Base-by-base conservation (phyloP, 441 rosid species). In the Raphanus hybrid region DNA sequence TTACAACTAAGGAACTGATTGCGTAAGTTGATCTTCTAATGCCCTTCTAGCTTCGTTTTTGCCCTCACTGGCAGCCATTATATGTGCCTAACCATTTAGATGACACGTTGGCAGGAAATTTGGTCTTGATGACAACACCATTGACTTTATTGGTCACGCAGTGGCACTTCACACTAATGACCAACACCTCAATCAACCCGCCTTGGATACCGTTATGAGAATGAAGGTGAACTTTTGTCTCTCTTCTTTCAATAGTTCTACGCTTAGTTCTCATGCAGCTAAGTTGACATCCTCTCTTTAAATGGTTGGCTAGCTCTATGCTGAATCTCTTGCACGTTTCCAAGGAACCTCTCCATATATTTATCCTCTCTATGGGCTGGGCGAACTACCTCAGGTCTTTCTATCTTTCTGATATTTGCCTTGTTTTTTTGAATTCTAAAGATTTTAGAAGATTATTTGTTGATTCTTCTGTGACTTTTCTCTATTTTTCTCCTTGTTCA, bases 71-170 rank as follows among this genome's bases (percentile, higher is more conserved):
- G 26, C 23, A 20, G 23, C 26, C 26, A 26, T 27, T 52, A 27
- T 71, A 48, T 0, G 63, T 35, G 79, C 52, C 69, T 75, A 61
- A 70, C 74, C 18, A 29, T 52, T 64, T 52, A 5, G 16, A 14
- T 73, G 23, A 64, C 73, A 58, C 64, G 2, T 14, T 67, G 76
- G 64, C 70, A 90, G 95, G 74, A 90, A 84, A 78, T 90, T 83
- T 64, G 91, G 95, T 69, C 90, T 90, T 57, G 95, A 90, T 81
- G 95, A 88, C 67, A 84, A 90, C 84, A 90, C 95, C 5, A 72
- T 87, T 59, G 95, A 90, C 83, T 88, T 90, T 32, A 87, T 90
- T 43, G 95, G 92, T 69, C 95, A 90, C 65, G 92, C 95, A 67
- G 81, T 90, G 85, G 92, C 95, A 64, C 91, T 90, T 58, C 85